A percentile compares a stretch with the other conserved stretches of the same genome.
Evolutionary conservation across 768 basidiomycete species (phyloP).

Genomic region (Calocybe indica): DNA sequence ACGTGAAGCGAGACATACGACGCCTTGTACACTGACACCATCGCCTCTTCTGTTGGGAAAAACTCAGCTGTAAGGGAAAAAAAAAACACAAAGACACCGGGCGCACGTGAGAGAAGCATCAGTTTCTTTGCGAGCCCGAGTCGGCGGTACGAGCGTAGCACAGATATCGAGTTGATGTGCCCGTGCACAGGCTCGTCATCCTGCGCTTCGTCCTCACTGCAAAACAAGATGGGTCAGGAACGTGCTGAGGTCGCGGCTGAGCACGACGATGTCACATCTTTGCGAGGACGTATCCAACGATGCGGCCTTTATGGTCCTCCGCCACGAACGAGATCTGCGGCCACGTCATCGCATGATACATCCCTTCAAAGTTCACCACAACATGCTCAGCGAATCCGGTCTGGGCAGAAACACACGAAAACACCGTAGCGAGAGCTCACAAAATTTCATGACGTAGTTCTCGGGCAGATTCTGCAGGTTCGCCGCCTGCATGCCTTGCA

Average conservation of each 20-base stretch:
- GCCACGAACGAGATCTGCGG: conserved; percentile 92
- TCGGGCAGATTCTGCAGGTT: conserved; percentile 93
- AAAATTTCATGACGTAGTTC: conserved; percentile 82
- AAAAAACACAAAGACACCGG: not conserved
- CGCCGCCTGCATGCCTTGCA: conserved; percentile 89
- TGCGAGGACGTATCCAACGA: conserved; percentile 94
- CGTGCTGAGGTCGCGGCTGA: not conserved
- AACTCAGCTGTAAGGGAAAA: not conserved
- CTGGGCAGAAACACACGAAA: not conserved
- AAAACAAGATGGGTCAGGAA: not conserved
- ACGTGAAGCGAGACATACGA: conserved; percentile 86
- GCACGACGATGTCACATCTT: conserved; percentile 63
- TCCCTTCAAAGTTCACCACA: conserved; percentile 40
- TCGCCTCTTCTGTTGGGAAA: conserved; percentile 68
- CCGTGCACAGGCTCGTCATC: conserved; percentile 57
- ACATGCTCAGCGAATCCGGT: not conserved
- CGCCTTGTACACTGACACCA: conserved; percentile 84
- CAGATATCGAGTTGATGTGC: conserved; percentile 96
- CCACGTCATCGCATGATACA: conserved; percentile 90
- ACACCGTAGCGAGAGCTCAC: conserved; percentile 28
- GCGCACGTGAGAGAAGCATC: conserved; percentile 89
- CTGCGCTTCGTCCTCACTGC: conserved; percentile 41
- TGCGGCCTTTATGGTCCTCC: conserved; percentile 80
- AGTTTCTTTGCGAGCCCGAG: conserved; percentile 90
- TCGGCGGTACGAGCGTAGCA: conserved; percentile 84